These are phyloP conservation scores for Schoenoplectus triqueter DNA, from an alignment of 202 grass and related monocot genomes.

Conservation along the genomic window DNA sequence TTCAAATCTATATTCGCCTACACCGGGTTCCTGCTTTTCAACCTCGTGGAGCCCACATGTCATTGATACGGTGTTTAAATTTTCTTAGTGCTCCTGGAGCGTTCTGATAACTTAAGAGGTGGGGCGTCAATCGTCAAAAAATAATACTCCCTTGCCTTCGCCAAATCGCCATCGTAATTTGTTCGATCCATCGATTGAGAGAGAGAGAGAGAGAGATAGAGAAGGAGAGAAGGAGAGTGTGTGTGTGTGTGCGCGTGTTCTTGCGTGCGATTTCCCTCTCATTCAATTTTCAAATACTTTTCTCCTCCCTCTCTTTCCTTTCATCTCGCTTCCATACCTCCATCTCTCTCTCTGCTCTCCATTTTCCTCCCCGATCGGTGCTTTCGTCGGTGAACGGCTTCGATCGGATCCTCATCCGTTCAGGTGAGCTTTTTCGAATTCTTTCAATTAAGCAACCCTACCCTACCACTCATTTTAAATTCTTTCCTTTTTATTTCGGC, in stretches of 20 bases:
- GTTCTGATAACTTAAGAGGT: neutral
- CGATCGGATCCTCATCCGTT: neutral
- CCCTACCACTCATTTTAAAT: neutral
- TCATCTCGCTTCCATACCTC: neutral
- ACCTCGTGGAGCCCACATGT: neutral
- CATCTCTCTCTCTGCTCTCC: neutral
- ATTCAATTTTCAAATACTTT: constrained; percentile 21
- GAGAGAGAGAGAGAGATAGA: neutral
- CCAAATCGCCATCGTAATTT: too few relatives aligned
- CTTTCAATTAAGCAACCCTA: neutral
- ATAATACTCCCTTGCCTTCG: too few relatives aligned
- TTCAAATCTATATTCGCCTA: neutral
- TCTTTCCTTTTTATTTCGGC: neutral
- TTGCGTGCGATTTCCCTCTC: neutral
- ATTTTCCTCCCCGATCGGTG: neutral
- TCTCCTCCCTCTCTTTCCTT: neutral
- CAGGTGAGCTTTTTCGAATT: constrained; percentile 12
- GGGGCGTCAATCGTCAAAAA: neutral
- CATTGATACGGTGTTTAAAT: neutral
- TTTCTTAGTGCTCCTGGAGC: neutral
- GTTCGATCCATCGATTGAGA: neutral
- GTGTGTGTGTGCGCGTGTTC: neutral
- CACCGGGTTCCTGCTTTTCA: neutral
- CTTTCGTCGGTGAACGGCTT: neutral
- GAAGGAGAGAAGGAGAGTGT: neutral